These are phyloP conservation scores for Senna siamea DNA, from an alignment of 306 rosid species.

Conservation along the genomic window DNA sequence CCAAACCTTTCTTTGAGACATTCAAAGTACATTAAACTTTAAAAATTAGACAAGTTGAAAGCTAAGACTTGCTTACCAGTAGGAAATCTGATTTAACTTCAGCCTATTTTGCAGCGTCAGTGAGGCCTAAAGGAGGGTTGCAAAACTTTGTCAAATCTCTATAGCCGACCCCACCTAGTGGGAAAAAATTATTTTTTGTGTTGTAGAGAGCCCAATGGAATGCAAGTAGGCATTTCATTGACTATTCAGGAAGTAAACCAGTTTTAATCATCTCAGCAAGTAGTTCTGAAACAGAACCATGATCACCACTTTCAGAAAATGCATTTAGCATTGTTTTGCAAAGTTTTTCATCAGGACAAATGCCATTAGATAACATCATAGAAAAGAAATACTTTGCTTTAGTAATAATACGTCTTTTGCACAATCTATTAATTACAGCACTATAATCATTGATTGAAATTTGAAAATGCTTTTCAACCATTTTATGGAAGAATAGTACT, in stretches of 20 bases:
- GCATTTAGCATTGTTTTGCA: conserved; percentile 51
- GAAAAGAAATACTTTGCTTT: conserved; percentile 53
- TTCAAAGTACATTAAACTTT: not conserved
- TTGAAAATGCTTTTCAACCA: conserved; percentile 12
- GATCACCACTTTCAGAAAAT: conserved; percentile 38
- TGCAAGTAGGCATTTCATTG: conserved; percentile 18
- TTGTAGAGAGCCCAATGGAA: not conserved
- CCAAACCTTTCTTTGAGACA: not conserved
- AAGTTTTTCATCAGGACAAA: conserved; percentile 42
- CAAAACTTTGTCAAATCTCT: no score
- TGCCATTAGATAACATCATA: conserved; percentile 57
- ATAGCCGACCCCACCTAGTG: no score
- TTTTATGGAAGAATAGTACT: conserved; percentile 21
- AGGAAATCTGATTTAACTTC: conserved; percentile 8
- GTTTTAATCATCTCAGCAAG: conserved; percentile 52
- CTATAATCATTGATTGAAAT: conserved; percentile 13
- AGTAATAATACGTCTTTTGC: conserved; percentile 50
- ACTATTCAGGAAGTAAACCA: conserved; percentile 43
- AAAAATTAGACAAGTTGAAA: not conserved
- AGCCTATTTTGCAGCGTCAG: not conserved
- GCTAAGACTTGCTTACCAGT: not conserved
- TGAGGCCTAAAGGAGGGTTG: not conserved
- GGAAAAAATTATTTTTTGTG: no score
- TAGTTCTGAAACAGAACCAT: conserved; percentile 44
- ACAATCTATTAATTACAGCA: conserved; percentile 44